Evolutionary conservation across 2,329 filamentous ascomycete genomes (phyloP), one percentile per base, ranked within the genome.

Genomic region (Cladophialophora bantiana): DNA sequence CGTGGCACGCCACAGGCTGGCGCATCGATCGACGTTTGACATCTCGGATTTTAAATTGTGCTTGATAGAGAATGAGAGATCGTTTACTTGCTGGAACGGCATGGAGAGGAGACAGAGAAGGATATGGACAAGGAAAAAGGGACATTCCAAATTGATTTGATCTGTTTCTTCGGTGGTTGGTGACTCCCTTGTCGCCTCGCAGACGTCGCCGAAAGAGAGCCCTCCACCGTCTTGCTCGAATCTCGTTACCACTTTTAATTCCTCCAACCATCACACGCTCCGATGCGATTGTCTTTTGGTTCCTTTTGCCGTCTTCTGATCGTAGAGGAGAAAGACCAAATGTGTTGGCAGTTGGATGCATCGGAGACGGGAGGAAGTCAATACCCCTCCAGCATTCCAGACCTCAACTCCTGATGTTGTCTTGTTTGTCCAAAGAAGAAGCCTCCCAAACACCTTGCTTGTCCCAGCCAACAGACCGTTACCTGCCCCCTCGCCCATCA

Each of bases 381-480:
- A 50, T 20, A 20, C 10, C 42, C n/a, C n/a, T 20, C 20, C 45
- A 50, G 15, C 20, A 50, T 6, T 50, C 45, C 45, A 20, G 42
- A 48, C 42, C 15, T 48, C 42, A 20, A 48, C 42, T 48, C 42
- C 45, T 3, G 18, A 3, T 50, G 45, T 4, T 50, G 45, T 26
- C 45, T 20, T 50, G 45, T 50, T 50, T 50, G 45, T 50, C 45
- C 45, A 50, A 50, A 26, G 45, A 50, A 50, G 45, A 50, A 50
- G 18, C 45, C 45, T 50, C 18, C 59, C 50, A 56, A 62, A 62
- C 59, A 56, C 59, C 59, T 55, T 38, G 59, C 59, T 62, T 48
- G 50, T 42, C 38, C 59, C 35, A 50, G 20, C 18, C 18, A 62
- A 55, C 48, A 45, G 42, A 55, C 52, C n/a, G 31, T 55, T 55